Evolutionary conservation across 306 rosid species (phyloP), one percentile per base, ranked within the genome.

Genomic region (Begonia peltatifolia): DNA sequence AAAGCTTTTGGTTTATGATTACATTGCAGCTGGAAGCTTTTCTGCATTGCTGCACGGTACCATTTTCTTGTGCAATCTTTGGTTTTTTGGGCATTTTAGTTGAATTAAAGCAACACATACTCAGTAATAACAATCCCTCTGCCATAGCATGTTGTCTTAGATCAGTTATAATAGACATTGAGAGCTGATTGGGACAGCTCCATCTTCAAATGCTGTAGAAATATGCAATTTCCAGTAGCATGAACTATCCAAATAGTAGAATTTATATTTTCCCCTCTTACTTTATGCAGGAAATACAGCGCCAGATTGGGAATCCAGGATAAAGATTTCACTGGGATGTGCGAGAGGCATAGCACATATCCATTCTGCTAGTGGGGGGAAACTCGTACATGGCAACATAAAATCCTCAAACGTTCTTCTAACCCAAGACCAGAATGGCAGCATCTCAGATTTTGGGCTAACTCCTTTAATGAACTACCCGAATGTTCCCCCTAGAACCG

Each of bases 281-380:
- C 11, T 8, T 57, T 55, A 15, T 52, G 68, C 81, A 89, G 97
- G 97, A 72, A 70, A 70, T 55, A 57, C 73, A 36, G 75, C 76
- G 47, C 84, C 78, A 14, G 95, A 84, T 64, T 89, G 97, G 97
- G 84, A 82, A 66, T 54, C 81, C 9, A 75, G 97, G 65, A 63
- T 89, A 52, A 84, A 70, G 75, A 85, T 89, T 47, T 62, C 81
- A 48, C 79, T 75, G 41, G 95, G 93, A 54, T 69, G 89, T 69
- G 93, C 95, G 2, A 84, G 55, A 69, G 97, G 95, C 30, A 54
- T 89, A 54, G 84, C 89, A 13, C 83, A 84, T 59, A 79, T 84
- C 63, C 97, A 89, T 63, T 77, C 87, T 48, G 61, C 80, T 9
- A 72, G 74, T 57, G 96, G 83, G 67, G 79, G 75, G 56, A 89